Conservation (phyloP, 73 alveolate genomes). For the Tetrahymena thermophila region DNA sequence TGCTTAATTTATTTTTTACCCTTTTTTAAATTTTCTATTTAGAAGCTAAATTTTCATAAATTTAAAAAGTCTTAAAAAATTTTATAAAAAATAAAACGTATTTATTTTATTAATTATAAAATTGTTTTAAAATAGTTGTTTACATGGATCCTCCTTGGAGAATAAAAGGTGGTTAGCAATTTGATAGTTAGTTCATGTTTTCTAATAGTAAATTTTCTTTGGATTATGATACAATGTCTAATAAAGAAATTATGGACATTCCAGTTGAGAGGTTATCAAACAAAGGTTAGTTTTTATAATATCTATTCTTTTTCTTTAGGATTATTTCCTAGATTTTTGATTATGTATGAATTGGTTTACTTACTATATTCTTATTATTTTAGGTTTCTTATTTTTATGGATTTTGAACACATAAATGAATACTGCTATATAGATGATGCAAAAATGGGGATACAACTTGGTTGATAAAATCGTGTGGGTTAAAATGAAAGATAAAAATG, state of each 20-base stretch:
- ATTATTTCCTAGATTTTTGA: too few relatives aligned
- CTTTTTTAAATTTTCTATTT: too few relatives aligned
- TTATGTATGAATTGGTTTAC: too few relatives aligned
- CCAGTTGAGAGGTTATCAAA: slow-evolving; percentile 65
- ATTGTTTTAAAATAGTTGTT: slow-evolving; percentile 23
- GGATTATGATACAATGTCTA: slow-evolving; percentile 78
- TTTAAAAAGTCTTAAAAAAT: too few relatives aligned
- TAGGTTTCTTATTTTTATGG: slow-evolving; percentile 84
- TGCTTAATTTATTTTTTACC: background rate
- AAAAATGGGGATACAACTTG: slow-evolving; percentile 88
- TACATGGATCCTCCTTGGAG: slow-evolving; percentile 91
- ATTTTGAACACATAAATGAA: slow-evolving; percentile 66
- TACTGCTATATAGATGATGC: slow-evolving; percentile 74
- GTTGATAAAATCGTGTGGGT: slow-evolving; percentile 80
- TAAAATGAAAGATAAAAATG: slow-evolving; percentile 65
- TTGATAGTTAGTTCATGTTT: slow-evolving; percentile 83
- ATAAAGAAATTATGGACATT: slow-evolving; percentile 74
- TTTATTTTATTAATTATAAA: too few relatives aligned
- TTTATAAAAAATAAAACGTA: background rate
- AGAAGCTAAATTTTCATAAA: background rate
- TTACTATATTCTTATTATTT: background rate
- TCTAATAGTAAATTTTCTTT: slow-evolving; percentile 75
- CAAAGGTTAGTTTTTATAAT: background rate
- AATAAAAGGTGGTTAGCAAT: slow-evolving; percentile 82
- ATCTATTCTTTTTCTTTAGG: background rate